phyloP scores from a whole-genome alignment of 2,329 filamentous ascomycete species.

The Leptographium radiaticola region DNA sequence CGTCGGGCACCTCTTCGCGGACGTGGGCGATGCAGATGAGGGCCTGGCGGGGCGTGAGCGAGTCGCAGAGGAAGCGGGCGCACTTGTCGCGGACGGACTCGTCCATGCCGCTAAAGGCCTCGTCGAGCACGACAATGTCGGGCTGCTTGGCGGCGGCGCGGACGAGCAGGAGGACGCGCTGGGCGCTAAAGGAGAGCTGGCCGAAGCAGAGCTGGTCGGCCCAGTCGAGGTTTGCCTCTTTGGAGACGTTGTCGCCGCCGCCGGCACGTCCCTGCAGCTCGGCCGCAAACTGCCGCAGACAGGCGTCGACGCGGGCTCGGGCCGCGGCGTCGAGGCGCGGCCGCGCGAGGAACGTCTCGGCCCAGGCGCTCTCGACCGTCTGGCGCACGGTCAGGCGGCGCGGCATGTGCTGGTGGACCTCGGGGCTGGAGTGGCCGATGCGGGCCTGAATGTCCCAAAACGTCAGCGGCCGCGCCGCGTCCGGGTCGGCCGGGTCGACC shows the following conservation, averaged over 20 bases:
- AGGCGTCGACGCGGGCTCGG: slow-evolving; percentile 49
- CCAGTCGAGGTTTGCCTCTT: slow-evolving; percentile 40
- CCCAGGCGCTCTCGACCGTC: slow-evolving; percentile 76
- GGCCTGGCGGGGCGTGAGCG: slow-evolving; percentile 59
- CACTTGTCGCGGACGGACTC: slow-evolving; percentile 75
- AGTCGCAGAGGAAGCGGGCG: slow-evolving; percentile 60
- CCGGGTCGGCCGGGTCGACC: slow-evolving; percentile 36
- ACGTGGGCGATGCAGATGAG: slow-evolving; percentile 88
- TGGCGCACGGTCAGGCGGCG: slow-evolving; percentile 58
- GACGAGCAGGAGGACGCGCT: slow-evolving; percentile 76
- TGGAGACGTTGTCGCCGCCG: background rate
- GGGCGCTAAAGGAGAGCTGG: slow-evolving; percentile 63
- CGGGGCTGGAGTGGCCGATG: slow-evolving; percentile 86
- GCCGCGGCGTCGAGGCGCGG: slow-evolving; percentile 50
- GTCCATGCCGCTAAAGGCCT: slow-evolving; percentile 80
- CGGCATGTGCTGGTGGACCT: slow-evolving; percentile 89
- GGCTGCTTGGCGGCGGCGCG: slow-evolving; percentile 68
- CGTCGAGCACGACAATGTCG: slow-evolving; percentile 73
- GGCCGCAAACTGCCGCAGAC: slow-evolving; percentile 61
- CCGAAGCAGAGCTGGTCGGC: slow-evolving; percentile 57
- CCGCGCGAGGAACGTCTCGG: slow-evolving; percentile 67
- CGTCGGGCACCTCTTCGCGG: slow-evolving; percentile 77
- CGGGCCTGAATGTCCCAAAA: slow-evolving; percentile 86
- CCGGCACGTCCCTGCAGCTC: slow-evolving; percentile 38
- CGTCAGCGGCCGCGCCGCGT: slow-evolving; percentile 53